These are phyloP conservation scores for Diaporthe sp. DNA, from an alignment of 2,329 filamentous ascomycete species.

Conservation along the genomic window DNA sequence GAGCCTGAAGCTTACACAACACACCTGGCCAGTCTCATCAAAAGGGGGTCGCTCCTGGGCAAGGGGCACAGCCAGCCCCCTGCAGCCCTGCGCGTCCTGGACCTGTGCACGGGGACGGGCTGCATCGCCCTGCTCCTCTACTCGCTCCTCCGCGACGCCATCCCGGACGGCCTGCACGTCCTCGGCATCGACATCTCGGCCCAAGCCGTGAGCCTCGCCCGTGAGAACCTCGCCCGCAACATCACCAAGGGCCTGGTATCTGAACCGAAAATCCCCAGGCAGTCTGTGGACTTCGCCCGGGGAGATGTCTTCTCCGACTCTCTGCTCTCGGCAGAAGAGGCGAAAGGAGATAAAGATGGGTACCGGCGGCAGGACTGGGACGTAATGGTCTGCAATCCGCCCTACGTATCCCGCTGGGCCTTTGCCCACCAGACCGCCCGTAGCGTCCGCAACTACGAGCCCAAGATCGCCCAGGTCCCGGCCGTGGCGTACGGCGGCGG, in stretches of 20 bases:
- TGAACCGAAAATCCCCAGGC: conserved; percentile 42
- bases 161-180: conserved; percentile 60
- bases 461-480: conserved; percentile 81
- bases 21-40: conserved; percentile 64
- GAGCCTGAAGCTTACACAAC: conserved; percentile 80
- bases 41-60: conserved; percentile 35
- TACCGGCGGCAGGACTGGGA: conserved; percentile 58
- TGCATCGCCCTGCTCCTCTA: conserved; percentile 87
- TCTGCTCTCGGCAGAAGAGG: background rate
- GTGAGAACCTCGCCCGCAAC: conserved; percentile 72
- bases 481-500: conserved; percentile 32
- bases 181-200: conserved; percentile 81
- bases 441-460: conserved; percentile 87
- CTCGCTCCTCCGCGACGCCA: conserved; percentile 61
- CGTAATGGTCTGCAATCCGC: conserved; percentile 88
- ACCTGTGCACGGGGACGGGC: conserved; percentile 91
- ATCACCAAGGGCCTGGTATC: conserved; percentile 43
- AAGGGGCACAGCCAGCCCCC: conserved; percentile 23
- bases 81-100: conserved; percentile 72
- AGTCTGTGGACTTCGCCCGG: conserved; percentile 41
- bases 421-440: conserved; percentile 75
- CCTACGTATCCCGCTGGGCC: conserved; percentile 81
- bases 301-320: conserved; percentile 61
- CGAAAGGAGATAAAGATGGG: conserved; percentile 37
- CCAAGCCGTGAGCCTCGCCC: conserved; percentile 74